Evolutionary conservation across 129 eudicot genomes (phyloP), one percentile per base, ranked within the genome.

Genomic region (Tagetes erecta): DNA sequence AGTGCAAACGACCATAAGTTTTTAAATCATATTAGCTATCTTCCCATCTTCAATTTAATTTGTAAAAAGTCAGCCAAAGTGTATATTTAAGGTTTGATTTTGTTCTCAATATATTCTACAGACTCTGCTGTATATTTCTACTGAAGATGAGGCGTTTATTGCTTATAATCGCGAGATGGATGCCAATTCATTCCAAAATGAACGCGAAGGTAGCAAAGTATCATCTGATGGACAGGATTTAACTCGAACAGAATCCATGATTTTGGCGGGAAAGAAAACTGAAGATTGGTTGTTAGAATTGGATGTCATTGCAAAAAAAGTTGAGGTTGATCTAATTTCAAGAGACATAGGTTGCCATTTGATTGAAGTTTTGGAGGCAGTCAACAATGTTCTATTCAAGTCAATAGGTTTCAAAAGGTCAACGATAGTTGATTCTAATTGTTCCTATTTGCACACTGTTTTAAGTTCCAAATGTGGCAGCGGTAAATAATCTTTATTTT

Each of bases 301-400:
- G 68, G 95, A 91, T 74, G 82, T 60, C 70, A 90, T 90, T 80
- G 88, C 89, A 0, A 87, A 79, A 76, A 93, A 90, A 76, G 96
- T 87, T 41, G 86, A 87, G 64, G 96, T 86, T 20, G 87, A 90
- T 76, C 81, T 90, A 68, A 84, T 85, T 76, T 64, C 86, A 34
- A 85, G 93, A 68, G 97, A 90, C 20, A 90, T 90, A 47, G 97
- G 97, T 49, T 90, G 97, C 69, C 77, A 90, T 82, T 73, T 87
- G 78, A 80, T 79, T 60, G 91, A 90, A 80, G 91, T 90, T 72
- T 67, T 90, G 58, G 97, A 87, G 71, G 97, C 94, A 3, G 97
- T 90, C 37, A 90, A 90, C 78, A 58, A 81, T 40, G 91, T 90
- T 60, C 85, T 90, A 74, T 90, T 90, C 31, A 83, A 87, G 72